Percentiles rank a stretch among this genome's conserved stretches.
Conservation (phyloP, 2,329 filamentous ascomycete species). For the Beauveria pseudobassiana region DNA sequence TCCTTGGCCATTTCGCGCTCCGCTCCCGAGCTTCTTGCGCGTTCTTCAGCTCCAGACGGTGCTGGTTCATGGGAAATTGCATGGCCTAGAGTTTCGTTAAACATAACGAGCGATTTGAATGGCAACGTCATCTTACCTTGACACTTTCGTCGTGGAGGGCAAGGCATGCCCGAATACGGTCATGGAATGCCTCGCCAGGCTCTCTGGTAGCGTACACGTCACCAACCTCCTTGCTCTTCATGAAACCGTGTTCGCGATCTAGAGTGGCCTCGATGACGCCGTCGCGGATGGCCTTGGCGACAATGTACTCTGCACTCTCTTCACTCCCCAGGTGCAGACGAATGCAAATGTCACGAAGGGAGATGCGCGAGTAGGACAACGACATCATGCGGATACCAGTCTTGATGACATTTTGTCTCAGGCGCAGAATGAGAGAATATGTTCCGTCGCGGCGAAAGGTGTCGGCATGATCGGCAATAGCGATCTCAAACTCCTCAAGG, state of each 20-base stretch:
- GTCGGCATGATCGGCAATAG: constrained; percentile 72
- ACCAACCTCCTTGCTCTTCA: constrained; percentile 96
- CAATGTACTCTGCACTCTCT: constrained; percentile 97
- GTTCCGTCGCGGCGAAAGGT: constrained; percentile 90
- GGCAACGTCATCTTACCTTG: constrained; percentile 55
- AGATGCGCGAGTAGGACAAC: constrained; percentile 94
- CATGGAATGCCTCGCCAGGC: constrained; percentile 94
- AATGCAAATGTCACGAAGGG: constrained; percentile 93
- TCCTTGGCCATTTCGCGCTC: constrained; percentile 98
- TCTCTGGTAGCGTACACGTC: constrained; percentile 95
- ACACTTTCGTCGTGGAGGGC: constrained; percentile 94
- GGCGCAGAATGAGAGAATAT: constrained; percentile 87
- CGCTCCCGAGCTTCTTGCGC: constrained; percentile 96
- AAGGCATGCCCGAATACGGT: constrained; percentile 87
- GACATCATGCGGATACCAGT: constrained; percentile 99
- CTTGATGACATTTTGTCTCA: constrained; percentile 98
- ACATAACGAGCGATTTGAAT: neutral
- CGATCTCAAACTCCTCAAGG: constrained; percentile 83
- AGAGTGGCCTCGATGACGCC: constrained; percentile 94
- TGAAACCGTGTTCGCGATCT: constrained; percentile 90
- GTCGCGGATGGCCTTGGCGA: constrained; percentile 95
- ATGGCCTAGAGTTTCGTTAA: constrained; percentile 59
- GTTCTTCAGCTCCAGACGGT: constrained; percentile 93
- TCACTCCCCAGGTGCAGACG: constrained; percentile 88
- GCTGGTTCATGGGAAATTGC: constrained; percentile 99